Evolutionary conservation across 2,329 filamentous ascomycete species (phyloP), one percentile per base, ranked within the genome.

Genomic region (Dendryphion nanum): DNA sequence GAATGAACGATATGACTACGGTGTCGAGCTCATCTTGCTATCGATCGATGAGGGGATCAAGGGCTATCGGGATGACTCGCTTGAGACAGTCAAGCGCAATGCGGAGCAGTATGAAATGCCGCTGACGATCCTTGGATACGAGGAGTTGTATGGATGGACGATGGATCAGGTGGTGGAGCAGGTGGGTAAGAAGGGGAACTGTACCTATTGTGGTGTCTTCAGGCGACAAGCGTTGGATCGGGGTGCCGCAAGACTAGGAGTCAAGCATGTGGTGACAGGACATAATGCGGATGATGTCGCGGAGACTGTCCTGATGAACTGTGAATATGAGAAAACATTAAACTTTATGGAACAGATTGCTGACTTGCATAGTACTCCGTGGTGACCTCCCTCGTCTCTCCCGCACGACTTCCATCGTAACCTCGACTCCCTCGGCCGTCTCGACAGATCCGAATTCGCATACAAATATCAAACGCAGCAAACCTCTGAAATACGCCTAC

Each of bases 131-230:
- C 81, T 98, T 34, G 89, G 91, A 34, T 98, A 98, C 57, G 85
- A 84, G 37, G 86, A 96, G 57, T 74, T 98, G 7, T 98, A 98
- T 63, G 93, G 91, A 6, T 98, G 93, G 93, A 96, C 90, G 1
- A 98, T 98, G 93, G 93, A 98, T 59, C 89, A 97, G 60, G 93
- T 98, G 7, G 94, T 98, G 4, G 86, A 90, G 56, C 88, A 91
- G 33, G 86, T 98, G 35, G 93, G 93, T 12, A 97, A 96, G 72
- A 97, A 96, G 67, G 90, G 91, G 19, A 98, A 98, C 67, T 98
- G 93, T 76, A 98, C 94, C 19, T 98, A 98, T 60, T 98, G 93
- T 59, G 93, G 93, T 12, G 93, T 98, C 14, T 98, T 98, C 62
- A 78, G 93, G 37, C 79, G 94, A 41, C 93, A 98, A 70, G 93